Percentiles rank a stretch among this genome's conserved stretches.
These are phyloP conservation scores for Aciculosporium take DNA, from an alignment of 2,329 filamentous ascomycete genomes.

Conservation along the genomic window DNA sequence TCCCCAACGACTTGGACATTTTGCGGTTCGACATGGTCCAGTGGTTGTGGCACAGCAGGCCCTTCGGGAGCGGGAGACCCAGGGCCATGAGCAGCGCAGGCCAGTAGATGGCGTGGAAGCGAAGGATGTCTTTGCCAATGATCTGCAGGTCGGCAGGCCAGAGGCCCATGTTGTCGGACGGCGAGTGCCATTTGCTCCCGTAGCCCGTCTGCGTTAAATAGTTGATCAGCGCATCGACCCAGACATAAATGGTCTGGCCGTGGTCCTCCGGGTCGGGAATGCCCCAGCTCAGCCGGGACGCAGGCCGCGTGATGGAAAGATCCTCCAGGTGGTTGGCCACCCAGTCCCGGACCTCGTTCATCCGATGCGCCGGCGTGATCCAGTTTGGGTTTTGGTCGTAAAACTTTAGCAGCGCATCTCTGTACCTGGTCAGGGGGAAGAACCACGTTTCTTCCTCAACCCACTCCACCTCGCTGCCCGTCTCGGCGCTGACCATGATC, in stretches of 20 bases:
- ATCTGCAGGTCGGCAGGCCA: conserved; percentile 92
- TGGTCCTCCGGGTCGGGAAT: conserved; percentile 75
- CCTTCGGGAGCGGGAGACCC: conserved; percentile 61
- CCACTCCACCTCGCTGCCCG: conserved; percentile 89
- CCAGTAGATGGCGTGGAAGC: conserved; percentile 98
- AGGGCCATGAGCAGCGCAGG: conserved; percentile 88
- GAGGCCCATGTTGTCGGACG: conserved; percentile 44
- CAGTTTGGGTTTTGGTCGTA: conserved; percentile 67
- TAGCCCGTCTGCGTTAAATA: conserved; percentile 84
- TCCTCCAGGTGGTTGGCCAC: conserved; percentile 70
- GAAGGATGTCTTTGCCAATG: conserved; percentile 90
- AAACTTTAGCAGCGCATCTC: conserved; percentile 62
- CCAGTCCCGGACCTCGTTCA: conserved; percentile 65
- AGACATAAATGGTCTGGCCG: conserved; percentile 90
- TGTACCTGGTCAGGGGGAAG: conserved; percentile 75
- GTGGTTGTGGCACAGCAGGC: conserved; percentile 78
- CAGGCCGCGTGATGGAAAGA: conserved; percentile 75
- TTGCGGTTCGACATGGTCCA: conserved; percentile 88
- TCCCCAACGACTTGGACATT: conserved; percentile 93
- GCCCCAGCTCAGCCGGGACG: conserved; percentile 69
- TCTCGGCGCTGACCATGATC: conserved; percentile 71
- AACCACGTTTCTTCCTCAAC: conserved; percentile 88
- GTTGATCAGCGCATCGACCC: conserved; percentile 91
- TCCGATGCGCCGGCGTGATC: conserved; percentile 57
- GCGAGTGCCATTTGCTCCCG: conserved; percentile 44